Base-by-base conservation (phyloP, 768 basidiomycete species). In the Agaricus blazei region DNA sequence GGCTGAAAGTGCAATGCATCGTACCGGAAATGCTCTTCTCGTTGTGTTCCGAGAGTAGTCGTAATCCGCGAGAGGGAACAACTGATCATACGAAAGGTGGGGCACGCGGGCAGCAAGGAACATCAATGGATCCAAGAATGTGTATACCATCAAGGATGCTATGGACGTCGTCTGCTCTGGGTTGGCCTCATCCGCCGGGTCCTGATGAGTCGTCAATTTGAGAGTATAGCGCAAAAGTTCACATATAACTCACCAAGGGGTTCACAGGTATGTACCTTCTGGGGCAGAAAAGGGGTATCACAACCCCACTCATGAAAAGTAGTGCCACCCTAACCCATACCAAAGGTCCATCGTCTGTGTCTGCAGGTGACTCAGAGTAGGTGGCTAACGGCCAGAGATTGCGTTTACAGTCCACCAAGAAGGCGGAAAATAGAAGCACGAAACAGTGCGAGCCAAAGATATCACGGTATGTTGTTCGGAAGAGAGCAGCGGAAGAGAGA, bases 31-130 rank as follows among this genome's bases (percentile, higher is more conserved):
- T 43, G 59, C 61, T n/a, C 52, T 63, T 23, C 52, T 63, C 38
- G 63, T 68, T 9, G 72, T 53, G 48, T 65, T 52, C 19, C 63
- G 49, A 4, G 69, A 68, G 53, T 64, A 53, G 58, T 88, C 87
- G 54, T 80, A 81, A 58, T 88, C 85, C 2, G 83, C 81, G 70
- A 88, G 75, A 2, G 81, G 82, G 14, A 85, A 84, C 27, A 87
- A 66, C 51, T 81, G 65, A 46, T 86, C 82, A 40, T 73, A 68
- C 0, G 79, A 63, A 0, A 85, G 65, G 63, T 79, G 81, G 3
- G 74, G 65, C 19, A 76, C 61, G 12, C 72, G 69, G 57, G 75
- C 75, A 3, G 78, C 81, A 38, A 69, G 60, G 51, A 74, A 72
- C 23, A 86, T 67, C 38, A 78, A 65, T 0, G 75, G 72, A 57